Evolutionary conservation across 768 basidiomycete species (phyloP).

Genomic region (Panellus pusillus): DNA sequence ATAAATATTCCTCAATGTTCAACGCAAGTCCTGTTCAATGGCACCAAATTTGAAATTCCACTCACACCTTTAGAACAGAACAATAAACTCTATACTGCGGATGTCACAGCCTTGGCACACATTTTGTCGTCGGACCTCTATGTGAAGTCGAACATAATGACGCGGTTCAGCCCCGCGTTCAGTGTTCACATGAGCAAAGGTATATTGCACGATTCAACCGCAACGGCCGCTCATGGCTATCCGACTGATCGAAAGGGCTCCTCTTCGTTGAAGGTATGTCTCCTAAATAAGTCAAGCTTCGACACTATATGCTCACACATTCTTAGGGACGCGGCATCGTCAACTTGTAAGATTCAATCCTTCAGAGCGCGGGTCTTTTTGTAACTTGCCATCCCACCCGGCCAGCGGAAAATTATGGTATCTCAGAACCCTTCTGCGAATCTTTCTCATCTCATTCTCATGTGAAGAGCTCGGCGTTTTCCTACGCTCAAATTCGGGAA

Average conservation of each 20-base stretch:
- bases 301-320: not conserved
- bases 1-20: not conserved
- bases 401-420: not conserved
- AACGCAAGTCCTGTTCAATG: not conserved
- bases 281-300: not conserved
- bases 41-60: no score
- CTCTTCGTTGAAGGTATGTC: not conserved
- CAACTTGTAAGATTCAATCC: not conserved
- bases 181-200: not conserved
- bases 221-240: no score
- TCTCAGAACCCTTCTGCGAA: not conserved
- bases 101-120: not conserved
- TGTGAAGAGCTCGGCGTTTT: not conserved
- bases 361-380: not conserved
- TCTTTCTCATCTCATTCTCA: not conserved
- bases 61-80: not conserved
- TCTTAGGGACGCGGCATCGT: not conserved
- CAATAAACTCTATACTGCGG: slow-evolving; percentile 1
- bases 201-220: no score
- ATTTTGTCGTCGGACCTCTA: not conserved
- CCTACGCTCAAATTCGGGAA: not conserved
- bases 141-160: not conserved
- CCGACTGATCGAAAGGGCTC: not conserved
- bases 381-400: not conserved
- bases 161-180: not conserved